Evolutionary conservation across 768 basidiomycete genomes (phyloP).

Genomic region (Suillus discolor): DNA sequence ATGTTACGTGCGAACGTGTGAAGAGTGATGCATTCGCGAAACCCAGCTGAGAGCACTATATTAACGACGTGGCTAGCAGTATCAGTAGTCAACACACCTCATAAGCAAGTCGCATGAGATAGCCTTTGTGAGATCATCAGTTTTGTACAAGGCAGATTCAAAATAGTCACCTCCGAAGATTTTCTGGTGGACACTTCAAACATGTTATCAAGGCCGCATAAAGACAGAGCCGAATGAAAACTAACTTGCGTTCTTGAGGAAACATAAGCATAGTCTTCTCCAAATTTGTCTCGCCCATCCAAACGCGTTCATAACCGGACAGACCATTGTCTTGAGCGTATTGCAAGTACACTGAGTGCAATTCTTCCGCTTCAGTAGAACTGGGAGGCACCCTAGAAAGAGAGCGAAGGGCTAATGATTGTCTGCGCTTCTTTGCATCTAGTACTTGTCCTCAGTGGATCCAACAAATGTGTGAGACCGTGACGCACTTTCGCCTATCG

Average conservation of each 20-base stretch:
- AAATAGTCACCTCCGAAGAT: constrained; percentile 66
- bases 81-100: constrained; percentile 44
- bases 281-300: constrained; percentile 74
- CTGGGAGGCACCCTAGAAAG: constrained; percentile 75
- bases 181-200: constrained; percentile 72
- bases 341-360: constrained; percentile 71
- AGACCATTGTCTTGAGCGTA: constrained; percentile 46
- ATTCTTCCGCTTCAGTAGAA: constrained; percentile 62
- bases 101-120: constrained; percentile 69
- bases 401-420: constrained; percentile 54
- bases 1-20: constrained; percentile 64
- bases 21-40: constrained; percentile 73
- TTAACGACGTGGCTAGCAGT: not conserved
- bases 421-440: constrained; percentile 67
- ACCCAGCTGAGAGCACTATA: constrained; percentile 52
- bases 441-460: not conserved
- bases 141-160: not conserved
- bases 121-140: constrained; percentile 31
- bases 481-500: constrained; percentile 69
- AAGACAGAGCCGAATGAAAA: constrained; percentile 7
- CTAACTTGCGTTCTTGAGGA: constrained; percentile 82
- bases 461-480: not conserved
- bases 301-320: constrained; percentile 50
- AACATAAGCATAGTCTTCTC: constrained; percentile 80
- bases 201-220: constrained; percentile 3